A percentile compares a stretch with the other conserved stretches of the same genome.
Conservation (phyloP, 1,139 yeast species). For the Geotrichum phurueaensis region DNA sequence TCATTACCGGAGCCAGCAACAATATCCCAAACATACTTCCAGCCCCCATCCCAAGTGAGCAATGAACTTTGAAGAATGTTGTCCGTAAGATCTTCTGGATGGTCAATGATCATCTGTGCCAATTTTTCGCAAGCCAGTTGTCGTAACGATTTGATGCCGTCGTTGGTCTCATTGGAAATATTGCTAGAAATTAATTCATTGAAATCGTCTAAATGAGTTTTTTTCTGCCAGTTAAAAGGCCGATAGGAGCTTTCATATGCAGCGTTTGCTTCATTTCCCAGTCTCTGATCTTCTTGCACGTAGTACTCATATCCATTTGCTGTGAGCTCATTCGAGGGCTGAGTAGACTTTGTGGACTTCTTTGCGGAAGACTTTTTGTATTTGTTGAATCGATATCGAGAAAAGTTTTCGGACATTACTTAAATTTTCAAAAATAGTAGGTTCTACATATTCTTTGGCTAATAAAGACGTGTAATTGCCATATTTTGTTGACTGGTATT, state of each 20-base stretch:
- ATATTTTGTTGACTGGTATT: not conserved
- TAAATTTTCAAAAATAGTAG: not conserved
- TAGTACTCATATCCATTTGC: not conserved
- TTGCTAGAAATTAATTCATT: not conserved
- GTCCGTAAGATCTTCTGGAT: conserved; percentile 13
- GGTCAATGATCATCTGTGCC: conserved; percentile 2
- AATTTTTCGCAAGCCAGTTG: conserved; percentile 7
- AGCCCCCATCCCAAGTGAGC: conserved; percentile 15
- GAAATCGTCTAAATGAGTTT: not conserved
- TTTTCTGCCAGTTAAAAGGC: conserved; percentile 10
- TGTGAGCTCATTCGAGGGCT: not conserved
- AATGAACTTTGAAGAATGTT: not conserved
- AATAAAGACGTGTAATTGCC: not conserved
- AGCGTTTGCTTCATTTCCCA: conserved; percentile 7
- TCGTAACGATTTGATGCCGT: not conserved
- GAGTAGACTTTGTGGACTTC: not conserved
- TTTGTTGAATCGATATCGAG: not conserved
- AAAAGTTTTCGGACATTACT: not conserved
- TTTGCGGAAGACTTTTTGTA: not conserved
- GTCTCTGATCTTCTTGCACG: not conserved
- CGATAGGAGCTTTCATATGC: conserved; percentile 7
- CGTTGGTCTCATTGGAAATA: not conserved
- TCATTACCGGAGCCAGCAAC: conserved; percentile 25
- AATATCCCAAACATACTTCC: conserved; percentile 27
- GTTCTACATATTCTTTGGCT: not conserved